These are phyloP conservation scores for Malus hybrid DNA, from an alignment of 331 rosid species.

Conservation along the genomic window DNA sequence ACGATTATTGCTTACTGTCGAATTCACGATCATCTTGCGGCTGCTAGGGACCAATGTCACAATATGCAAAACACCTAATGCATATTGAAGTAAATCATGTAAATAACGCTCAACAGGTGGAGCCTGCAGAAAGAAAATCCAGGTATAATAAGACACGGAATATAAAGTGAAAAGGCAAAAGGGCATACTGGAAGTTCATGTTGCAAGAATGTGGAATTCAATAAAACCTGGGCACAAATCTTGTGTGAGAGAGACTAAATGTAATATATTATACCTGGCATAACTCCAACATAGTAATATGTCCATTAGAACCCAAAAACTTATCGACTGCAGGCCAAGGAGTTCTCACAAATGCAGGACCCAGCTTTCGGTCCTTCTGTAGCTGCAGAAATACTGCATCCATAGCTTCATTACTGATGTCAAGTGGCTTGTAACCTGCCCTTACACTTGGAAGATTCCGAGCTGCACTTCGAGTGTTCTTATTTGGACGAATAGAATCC, in stretches of 20 bases:
- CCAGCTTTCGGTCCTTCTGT: slow-evolving; percentile 94
- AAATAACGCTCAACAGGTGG: slow-evolving; percentile 93
- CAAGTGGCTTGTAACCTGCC: slow-evolving; percentile 94
- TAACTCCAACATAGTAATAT: slow-evolving; percentile 81
- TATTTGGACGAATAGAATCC: slow-evolving; percentile 93
- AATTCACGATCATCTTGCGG: slow-evolving; percentile 84
- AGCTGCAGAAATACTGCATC: slow-evolving; percentile 78
- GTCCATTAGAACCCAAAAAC: slow-evolving; percentile 73
- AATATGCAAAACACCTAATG: slow-evolving; percentile 87
- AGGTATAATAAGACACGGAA: background rate
- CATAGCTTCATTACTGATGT: slow-evolving; percentile 82
- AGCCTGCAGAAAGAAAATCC: slow-evolving; percentile 52
- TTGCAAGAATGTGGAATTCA: background rate
- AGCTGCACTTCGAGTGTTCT: slow-evolving; percentile 73
- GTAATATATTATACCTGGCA: slow-evolving; percentile 66
- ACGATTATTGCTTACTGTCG: slow-evolving; percentile 85
- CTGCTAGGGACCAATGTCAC: slow-evolving; percentile 88
- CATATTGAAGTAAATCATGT: slow-evolving; percentile 96
- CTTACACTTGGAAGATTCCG: slow-evolving; percentile 74
- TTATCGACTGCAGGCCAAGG: slow-evolving; percentile 84
- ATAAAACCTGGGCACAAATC: background rate
- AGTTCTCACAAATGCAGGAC: slow-evolving; percentile 87
- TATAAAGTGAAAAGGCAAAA: background rate
- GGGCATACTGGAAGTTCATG: background rate
- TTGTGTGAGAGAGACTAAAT: background rate